Evolutionary conservation across 768 basidiomycete genomes (phyloP), one percentile per base, ranked within the genome.

Genomic region (Boletus sp.): DNA sequence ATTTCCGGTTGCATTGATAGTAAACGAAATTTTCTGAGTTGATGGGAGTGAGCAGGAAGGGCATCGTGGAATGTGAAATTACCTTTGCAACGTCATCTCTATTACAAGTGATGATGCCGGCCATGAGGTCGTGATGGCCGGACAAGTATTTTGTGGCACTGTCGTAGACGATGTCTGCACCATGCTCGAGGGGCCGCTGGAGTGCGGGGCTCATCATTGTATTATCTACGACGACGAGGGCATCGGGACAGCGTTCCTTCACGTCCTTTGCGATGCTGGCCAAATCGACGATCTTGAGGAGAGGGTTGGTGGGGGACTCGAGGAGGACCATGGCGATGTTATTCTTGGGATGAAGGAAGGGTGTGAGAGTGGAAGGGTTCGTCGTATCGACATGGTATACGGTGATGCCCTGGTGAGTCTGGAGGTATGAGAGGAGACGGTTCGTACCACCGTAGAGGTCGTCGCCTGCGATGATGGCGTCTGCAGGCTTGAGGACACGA

Each of bases 151-250:
- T 99, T 24, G 97, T 98, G 10, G 87, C 97, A 57, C 93, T 95
- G 73, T 99, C 97, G 67, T 99, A 99, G 9, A 98, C 95, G 54
- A 99, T 85, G 70, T 99, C 97, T 47, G 92, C 92, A 15, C 96
- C 97, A 54, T 97, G 89, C 67, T 98, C 94, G 37, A 98, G 82
- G 11, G 97, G 97, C 55, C 95, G 78, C 69, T 96, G 94, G 8
- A 98, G 79, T 74, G 98, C 98, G 15, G 97, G 96, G 68, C 94
- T 97, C 96, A 98, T 98, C 97, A 98, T 98, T 58, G 97, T 98
- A 70, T 99, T 98, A 72, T 98, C 97, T 20, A 94, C 93, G 37
- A 95, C 90, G 52, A 95, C 76, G 63, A 94, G 64, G 2, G 93
- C 94, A 66, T 90, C 83, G 8, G 88, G 87, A 17, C 88, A 88